Evolutionary conservation across 2,329 filamentous ascomycete species (phyloP), one percentile per base, ranked within the genome.

Genomic region (Penicillium freii): DNA sequence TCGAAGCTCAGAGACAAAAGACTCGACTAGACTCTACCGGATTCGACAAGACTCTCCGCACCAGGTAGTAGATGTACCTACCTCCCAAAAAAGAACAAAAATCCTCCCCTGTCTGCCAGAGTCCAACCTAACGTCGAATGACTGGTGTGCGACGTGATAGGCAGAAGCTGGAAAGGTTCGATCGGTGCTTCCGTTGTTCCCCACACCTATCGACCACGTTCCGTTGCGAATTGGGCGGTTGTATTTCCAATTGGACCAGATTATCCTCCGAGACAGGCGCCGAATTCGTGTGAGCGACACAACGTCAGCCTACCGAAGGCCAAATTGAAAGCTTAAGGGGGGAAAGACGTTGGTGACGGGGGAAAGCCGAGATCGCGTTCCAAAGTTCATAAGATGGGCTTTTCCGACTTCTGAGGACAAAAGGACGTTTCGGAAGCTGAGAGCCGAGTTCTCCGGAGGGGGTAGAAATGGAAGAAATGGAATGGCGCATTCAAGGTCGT

Each of bases 201-300:
- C 65, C 64, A 62, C 64, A 61, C 58, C 52, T 51, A 55, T 55
- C 52, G 55, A 60, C 59, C 57, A 62, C 62, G 65, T 61, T 64
- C 58, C 55, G 58, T 62, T 62, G 54, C 33, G 33, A 63, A 62
- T 64, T 56, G 34, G 27, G 51, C 54, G 53, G 62, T 54, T 43
- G 44, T 27, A n/a, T 66, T 64, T 62, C 36, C 64, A 67, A 67
- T 66, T 60, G 56, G 59, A 45, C 65, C 56, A 58, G 47, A 31
- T 60, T 62, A 62, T 58, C 52, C 52, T 58, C 56, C 52, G 56
- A 58, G 56, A 58, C 56, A 58, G 29, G 56, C 38, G 53, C 39
- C 50, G 34, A 57, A 23, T 48, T 29, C n/a, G 50, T 33, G 31
- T 39, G 53, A 47, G 42, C 25, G 42, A 53, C 33, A 47, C 33